phyloP scores from a whole-genome alignment of 371 early-diverging fungal genomes.

The Circinella umbellata region DNA sequence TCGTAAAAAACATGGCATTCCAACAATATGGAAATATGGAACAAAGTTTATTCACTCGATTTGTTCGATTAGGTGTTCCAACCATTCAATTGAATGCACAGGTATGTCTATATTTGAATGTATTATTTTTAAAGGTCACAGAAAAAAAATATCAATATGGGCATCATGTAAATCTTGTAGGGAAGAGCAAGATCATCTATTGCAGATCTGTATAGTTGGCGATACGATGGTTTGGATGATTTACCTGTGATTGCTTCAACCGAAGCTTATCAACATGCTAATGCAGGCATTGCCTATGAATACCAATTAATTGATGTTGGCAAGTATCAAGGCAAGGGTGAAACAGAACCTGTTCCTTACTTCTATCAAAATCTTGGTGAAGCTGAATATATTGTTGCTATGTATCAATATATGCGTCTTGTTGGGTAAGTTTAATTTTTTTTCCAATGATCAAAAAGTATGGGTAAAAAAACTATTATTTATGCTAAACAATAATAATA shows the following conservation, averaged over 20 bases:
- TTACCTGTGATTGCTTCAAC: constrained; percentile 48
- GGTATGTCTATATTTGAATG: constrained; percentile 18
- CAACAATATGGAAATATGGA: constrained; percentile 89
- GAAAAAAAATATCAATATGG: too few species aligned
- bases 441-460: neutral
- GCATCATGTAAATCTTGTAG: constrained; percentile 18
- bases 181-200: constrained; percentile 84
- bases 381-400: constrained; percentile 94
- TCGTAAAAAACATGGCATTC: constrained; percentile 86
- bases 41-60: constrained; percentile 89
- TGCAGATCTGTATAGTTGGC: constrained; percentile 84
- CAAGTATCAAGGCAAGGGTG: constrained; percentile 79
- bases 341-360: constrained; percentile 79
- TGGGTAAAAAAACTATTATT: too few species aligned
- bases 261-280: constrained; percentile 62
- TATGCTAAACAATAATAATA: too few species aligned
- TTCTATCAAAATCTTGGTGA: constrained; percentile 95
- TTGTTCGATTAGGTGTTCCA: constrained; percentile 91
- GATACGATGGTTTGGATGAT: constrained; percentile 73
- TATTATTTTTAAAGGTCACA: too few species aligned
- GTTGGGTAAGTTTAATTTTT: constrained; percentile 59
- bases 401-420: constrained; percentile 95
- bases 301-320: constrained; percentile 88
- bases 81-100: constrained; percentile 83
- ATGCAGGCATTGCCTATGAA: constrained; percentile 84